These are phyloP conservation scores for Purpureocillium lavendulum DNA, from an alignment of 2,329 filamentous ascomycete species.

Conservation along the genomic window DNA sequence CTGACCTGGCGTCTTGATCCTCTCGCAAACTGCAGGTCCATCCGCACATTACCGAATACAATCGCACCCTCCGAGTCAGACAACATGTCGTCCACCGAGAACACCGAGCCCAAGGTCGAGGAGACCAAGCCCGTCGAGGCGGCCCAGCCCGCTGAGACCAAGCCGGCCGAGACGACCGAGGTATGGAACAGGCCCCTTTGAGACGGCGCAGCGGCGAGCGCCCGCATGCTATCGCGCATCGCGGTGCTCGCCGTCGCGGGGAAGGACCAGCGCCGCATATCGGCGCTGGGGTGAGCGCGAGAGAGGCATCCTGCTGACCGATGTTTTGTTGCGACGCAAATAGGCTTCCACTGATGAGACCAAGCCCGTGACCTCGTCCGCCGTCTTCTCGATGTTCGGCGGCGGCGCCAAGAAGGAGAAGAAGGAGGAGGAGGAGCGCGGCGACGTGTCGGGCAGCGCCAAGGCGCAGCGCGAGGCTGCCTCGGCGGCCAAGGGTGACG, in stretches of 20 bases:
- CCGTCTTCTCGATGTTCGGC: slow-evolving; percentile 97
- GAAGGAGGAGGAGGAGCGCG: slow-evolving; percentile 74
- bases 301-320: no score
- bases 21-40: no score
- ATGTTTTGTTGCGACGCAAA: no score
- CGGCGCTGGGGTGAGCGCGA: no score
- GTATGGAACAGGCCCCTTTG: slow-evolving; percentile 9
- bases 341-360: slow-evolving; percentile 9
- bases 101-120: slow-evolving; percentile 47
- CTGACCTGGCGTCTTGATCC: slow-evolving; percentile 1
- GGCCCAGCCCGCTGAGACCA: slow-evolving; percentile 9
- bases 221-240: not conserved
- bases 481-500: slow-evolving; percentile 47
- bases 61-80: not conserved
- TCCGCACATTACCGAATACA: no score
- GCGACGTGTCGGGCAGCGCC: slow-evolving; percentile 82
- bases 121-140: slow-evolving; percentile 26
- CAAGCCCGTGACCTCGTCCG: slow-evolving; percentile 43
- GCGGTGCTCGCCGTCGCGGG: no score
- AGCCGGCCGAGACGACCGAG: slow-evolving; percentile 16
- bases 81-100: slow-evolving; percentile 41
- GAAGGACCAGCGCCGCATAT: no score
- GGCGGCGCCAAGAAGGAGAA: slow-evolving; percentile 96
- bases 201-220: not conserved
- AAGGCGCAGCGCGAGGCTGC: slow-evolving; percentile 66